phyloP scores from a whole-genome alignment of 352 stramenopile genomes.

The Stramenopiles sp. region DNA sequence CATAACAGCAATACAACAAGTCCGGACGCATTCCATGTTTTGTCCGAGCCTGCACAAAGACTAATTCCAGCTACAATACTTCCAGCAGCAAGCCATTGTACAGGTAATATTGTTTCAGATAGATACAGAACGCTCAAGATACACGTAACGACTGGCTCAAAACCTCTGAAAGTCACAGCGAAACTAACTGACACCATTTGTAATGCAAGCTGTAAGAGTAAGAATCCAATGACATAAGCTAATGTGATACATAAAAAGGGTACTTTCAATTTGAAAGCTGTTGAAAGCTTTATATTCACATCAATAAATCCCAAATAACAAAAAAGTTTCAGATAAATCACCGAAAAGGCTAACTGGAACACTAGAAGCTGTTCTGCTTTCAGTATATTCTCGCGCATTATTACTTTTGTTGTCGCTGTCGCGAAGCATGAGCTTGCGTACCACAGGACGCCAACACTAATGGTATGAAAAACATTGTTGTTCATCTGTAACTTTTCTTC shows the following conservation, averaged over 20 bases:
- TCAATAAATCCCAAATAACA: not conserved
- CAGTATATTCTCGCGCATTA: not conserved
- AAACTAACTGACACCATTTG: not conserved
- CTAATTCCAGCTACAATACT: not conserved
- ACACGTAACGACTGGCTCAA: not conserved
- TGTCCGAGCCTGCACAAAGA: not conserved
- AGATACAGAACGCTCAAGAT: not conserved
- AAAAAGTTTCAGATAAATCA: not conserved
- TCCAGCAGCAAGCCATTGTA: not conserved
- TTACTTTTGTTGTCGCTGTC: not conserved
- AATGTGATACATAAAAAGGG: not conserved
- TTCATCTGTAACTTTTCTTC: too few species aligned
- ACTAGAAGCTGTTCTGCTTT: not conserved
- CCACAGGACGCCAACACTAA: not conserved
- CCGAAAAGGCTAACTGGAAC: not conserved
- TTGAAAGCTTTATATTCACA: not conserved
- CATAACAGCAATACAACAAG: not conserved
- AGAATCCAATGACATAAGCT: not conserved
- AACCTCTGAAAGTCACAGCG: not conserved
- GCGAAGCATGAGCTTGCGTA: not conserved
- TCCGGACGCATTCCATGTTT: not conserved
- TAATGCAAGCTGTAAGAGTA: not conserved
- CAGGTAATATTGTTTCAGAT: not conserved
- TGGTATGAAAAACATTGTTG: too few species aligned
- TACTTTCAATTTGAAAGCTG: not conserved